Evolutionary conservation across 345 rosid species (phyloP).

Genomic region (Eucalyptus viminalis): DNA sequence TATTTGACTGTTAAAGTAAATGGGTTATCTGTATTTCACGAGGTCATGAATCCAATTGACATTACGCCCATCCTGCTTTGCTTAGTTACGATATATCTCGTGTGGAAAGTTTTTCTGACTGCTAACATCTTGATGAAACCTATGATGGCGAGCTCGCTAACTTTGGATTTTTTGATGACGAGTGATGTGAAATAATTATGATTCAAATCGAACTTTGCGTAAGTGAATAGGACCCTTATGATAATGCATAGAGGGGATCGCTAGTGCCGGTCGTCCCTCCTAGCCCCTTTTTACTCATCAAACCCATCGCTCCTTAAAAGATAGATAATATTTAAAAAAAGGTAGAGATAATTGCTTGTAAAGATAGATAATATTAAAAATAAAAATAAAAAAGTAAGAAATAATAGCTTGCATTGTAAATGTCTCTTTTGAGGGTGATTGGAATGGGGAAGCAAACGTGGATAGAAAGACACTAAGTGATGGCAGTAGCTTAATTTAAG

Average conservation of each 20-base stretch:
- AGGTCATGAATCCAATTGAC: background rate
- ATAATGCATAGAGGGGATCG: background rate
- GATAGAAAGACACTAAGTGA: background rate
- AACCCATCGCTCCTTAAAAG: background rate
- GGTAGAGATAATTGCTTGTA: background rate
- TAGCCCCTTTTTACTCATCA: background rate
- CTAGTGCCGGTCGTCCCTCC: background rate
- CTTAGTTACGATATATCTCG: fast-evolving
- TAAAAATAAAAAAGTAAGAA: too few relatives aligned
- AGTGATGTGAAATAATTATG: background rate
- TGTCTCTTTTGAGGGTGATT: background rate
- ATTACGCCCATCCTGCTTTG: too few relatives aligned
- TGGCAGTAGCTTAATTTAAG: background rate
- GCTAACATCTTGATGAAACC: fast-evolving
- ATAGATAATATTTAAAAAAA: background rate
- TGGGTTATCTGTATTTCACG: background rate
- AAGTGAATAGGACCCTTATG: background rate
- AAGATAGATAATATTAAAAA: background rate
- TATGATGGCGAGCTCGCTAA: fast-evolving
- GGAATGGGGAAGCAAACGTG: background rate
- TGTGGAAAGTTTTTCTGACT: background rate
- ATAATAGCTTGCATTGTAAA: background rate
- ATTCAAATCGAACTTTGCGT: background rate
- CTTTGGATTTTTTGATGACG: background rate
- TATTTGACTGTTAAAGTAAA: background rate